Percentiles rank a stretch among this genome's conserved stretches.
phyloP scores from a whole-genome alignment of 1,139 yeast species.

The Saccharomyces hybrid region DNA sequence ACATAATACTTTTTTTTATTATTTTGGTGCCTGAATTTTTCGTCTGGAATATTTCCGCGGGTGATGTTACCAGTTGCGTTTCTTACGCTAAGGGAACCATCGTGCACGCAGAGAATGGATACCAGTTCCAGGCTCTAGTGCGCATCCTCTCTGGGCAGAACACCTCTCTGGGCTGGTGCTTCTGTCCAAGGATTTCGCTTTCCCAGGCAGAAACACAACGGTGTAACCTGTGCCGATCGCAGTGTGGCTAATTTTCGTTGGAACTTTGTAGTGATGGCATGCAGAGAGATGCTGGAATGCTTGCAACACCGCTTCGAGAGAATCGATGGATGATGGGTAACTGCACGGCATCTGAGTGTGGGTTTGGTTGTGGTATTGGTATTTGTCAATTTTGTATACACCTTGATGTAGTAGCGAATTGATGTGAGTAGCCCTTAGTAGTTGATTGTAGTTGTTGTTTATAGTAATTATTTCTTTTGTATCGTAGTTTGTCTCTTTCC shows the following conservation, averaged over 20 bases:
- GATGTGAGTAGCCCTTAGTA: neutral
- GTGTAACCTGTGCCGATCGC: neutral
- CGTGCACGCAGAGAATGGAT: neutral
- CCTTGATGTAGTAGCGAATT: neutral
- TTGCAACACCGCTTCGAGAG: neutral
- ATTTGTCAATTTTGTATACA: neutral
- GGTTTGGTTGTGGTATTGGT: neutral
- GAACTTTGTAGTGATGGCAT: neutral
- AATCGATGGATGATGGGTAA: neutral
- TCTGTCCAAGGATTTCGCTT: neutral
- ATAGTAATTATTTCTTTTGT: neutral
- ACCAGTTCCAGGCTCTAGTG: neutral
- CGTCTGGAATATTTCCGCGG: neutral
- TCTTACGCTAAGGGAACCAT: neutral
- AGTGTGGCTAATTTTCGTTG: neutral
- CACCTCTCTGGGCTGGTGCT: too few relatives aligned
- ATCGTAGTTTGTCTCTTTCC: neutral
- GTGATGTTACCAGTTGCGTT: neutral
- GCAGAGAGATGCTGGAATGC: neutral
- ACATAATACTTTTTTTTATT: neutral
- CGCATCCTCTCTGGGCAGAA: neutral
- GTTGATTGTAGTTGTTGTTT: neutral
- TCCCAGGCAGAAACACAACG: neutral
- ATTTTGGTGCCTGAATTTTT: neutral
- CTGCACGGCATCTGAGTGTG: neutral